Evolutionary conservation across 768 basidiomycete genomes (phyloP).

Genomic region (Lentinula edodes): DNA sequence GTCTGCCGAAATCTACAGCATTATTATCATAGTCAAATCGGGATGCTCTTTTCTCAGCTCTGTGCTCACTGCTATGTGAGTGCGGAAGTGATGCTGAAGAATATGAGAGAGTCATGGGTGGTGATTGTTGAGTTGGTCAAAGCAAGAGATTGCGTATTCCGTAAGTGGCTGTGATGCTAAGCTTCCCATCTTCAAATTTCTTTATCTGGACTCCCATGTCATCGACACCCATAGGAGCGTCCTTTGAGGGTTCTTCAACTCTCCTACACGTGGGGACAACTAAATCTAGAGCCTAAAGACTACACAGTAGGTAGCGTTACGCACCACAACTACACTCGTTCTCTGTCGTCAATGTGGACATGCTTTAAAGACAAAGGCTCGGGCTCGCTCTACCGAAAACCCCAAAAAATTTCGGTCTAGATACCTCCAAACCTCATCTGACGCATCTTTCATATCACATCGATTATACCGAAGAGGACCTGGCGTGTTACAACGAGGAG

Average conservation of each 20-base stretch:
- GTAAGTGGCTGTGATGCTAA: too few species aligned
- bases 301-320: background rate
- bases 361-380: background rate
- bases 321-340: background rate
- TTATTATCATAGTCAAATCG: background rate
- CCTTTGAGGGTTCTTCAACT: too few species aligned
- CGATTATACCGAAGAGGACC: background rate
- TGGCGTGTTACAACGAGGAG: background rate
- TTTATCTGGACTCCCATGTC: too few species aligned
- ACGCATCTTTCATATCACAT: background rate
- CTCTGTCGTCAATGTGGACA: background rate
- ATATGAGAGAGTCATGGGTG: too few species aligned
- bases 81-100: too few species aligned
- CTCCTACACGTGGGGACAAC: too few species aligned
- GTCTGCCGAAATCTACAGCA: background rate
- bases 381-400: background rate
- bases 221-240: too few species aligned
- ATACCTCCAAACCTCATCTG: background rate
- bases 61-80: too few species aligned
- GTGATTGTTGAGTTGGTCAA: too few species aligned
- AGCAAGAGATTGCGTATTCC: too few species aligned
- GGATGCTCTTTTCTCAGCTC: background rate
- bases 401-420: background rate
- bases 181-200: too few species aligned
- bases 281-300: too few species aligned